phyloP scores from a whole-genome alignment of 805 yeast genomes.

The Teunomyces lycoperdinae region DNA sequence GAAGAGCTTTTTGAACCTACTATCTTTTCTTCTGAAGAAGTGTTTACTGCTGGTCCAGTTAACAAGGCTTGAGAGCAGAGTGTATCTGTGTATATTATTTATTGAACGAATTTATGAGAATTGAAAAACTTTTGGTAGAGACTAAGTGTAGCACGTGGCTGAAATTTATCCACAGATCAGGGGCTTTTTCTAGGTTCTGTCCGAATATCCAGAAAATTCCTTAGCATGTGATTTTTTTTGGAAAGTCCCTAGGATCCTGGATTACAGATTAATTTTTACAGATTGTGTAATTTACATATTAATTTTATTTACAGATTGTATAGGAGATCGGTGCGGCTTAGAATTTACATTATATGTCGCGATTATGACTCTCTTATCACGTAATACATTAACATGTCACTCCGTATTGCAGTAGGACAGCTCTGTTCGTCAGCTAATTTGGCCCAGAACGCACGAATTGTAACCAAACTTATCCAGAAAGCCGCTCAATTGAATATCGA shows the following conservation, averaged over 20 bases:
- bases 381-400: background rate
- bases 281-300: too few species aligned
- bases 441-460: constrained; percentile 56
- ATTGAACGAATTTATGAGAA: background rate
- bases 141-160: too few species aligned
- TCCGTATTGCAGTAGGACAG: constrained; percentile 75
- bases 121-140: background rate
- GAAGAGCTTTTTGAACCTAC: constrained; percentile 37
- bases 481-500: constrained; percentile 63
- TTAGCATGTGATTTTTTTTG: too few species aligned
- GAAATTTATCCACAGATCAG: too few species aligned
- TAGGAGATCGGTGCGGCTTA: too few species aligned
- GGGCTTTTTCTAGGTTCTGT: too few species aligned
- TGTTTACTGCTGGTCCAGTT: constrained; percentile 44
- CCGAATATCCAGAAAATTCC: too few species aligned
- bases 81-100: background rate
- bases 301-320: too few species aligned
- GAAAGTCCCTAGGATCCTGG: too few species aligned
- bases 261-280: too few species aligned
- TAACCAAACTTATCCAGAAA: constrained; percentile 53
- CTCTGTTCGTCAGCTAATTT: constrained; percentile 70
- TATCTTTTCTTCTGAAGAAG: constrained; percentile 39
- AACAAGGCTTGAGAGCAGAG: constrained; percentile 18
- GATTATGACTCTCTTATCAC: background rate
- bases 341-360: too few species aligned